Base-by-base conservation (phyloP, 495 filamentous ascomycete species). In the Penicillium steckii region DNA sequence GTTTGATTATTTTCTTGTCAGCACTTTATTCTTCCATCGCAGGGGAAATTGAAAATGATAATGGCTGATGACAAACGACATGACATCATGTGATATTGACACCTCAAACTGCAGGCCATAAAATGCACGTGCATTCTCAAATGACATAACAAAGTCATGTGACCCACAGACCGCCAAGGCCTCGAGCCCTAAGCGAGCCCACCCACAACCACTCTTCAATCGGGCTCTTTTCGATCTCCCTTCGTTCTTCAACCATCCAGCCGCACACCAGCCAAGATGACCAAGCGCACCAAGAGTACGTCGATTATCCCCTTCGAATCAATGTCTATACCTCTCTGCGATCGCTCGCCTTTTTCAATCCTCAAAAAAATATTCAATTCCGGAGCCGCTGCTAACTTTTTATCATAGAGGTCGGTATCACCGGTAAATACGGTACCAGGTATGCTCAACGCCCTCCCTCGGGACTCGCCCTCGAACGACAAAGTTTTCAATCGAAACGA, bases 221-320 rank as follows among this genome's bases (percentile, higher is more conserved):
- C 61, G 61, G 64, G 61, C 68, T 70, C 59, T 65, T 64, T 71
- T 74, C 59, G 67, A 71, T 64, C 67, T 69, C 64, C 66, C 64
- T 66, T 64, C 66, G 68, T 72, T 71, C 70, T 73, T 73, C 66
- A 72, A 67, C 68, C 60, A 41, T 69, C 60, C 69, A 71, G 67
- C 68, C 66, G 63, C 65, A 68, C 55, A 53, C 40, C 49, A 71
- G 68, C 61, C 82, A 90, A 85, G 73, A 96, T 96, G 91, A 93
- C 91, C 68, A 95, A 95, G 81, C 85, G 91, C 79, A 96, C 91
- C 48, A 95, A 95, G 88, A 96, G 80, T 83, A 71, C 66, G 78
- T 72, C 22, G 50, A 26, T 46, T 13, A 43, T 32, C 48, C 43
- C 22, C 13, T 50, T 21, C 17, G 8, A 23, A 41, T n/a, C 38